phyloP scores from a whole-genome alignment of 169 alveolate species.

The Cryptosporidium canis region DNA sequence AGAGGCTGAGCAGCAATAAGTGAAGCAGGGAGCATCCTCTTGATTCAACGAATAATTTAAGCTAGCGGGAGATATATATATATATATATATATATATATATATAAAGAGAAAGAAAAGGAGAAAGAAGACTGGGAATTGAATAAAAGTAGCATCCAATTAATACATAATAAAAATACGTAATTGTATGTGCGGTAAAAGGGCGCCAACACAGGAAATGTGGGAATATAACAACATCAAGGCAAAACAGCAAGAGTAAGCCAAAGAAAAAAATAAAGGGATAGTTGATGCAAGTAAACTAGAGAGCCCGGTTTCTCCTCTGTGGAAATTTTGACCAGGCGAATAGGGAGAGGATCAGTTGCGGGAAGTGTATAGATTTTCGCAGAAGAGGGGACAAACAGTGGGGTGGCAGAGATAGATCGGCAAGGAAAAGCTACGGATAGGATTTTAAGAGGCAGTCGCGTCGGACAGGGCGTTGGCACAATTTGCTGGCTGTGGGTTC shows the following conservation, averaged over 20 bases:
- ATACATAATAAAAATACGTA: slow-evolving; percentile 1
- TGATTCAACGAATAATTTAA: too few relatives aligned
- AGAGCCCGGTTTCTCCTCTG: not conserved
- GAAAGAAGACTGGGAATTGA: not conserved
- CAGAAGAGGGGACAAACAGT: not conserved
- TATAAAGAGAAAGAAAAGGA: not conserved
- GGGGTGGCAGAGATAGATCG: slow-evolving; percentile 10
- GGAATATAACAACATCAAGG: not conserved
- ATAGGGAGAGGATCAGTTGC: not conserved
- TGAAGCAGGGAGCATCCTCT: too few relatives aligned
- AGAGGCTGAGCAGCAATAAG: too few relatives aligned
- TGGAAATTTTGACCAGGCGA: not conserved
- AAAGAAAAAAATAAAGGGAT: not conserved
- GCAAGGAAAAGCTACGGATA: not conserved
- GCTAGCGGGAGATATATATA: too few relatives aligned
- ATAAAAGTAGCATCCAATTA: too few relatives aligned
- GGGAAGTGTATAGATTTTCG: not conserved
- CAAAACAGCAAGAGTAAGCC: not conserved
- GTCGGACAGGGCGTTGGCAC: not conserved
- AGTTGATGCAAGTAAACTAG: not conserved
- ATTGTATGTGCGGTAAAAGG: slow-evolving; percentile 22
- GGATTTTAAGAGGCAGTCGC: not conserved
- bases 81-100: too few relatives aligned
- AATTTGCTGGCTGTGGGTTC: not conserved
- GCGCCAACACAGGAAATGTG: slow-evolving; percentile 9